These are phyloP conservation scores for Puccinia polysora DNA, from an alignment of 1,284 basidiomycete species.

Conservation along the genomic window DNA sequence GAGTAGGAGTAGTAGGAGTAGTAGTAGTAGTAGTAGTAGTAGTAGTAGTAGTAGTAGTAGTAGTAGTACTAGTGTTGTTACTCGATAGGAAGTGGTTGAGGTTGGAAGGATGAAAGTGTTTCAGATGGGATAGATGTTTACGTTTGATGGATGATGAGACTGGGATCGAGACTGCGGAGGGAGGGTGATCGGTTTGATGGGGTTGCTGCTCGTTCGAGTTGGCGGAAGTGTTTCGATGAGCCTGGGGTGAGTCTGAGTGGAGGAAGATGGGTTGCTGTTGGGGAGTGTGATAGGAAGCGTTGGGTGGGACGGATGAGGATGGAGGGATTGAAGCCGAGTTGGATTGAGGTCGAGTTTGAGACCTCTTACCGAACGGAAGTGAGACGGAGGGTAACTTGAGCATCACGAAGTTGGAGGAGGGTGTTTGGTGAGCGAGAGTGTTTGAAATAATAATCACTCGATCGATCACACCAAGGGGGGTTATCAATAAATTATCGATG, in stretches of 20 bases:
- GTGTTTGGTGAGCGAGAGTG: too few species aligned
- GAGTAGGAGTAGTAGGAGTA: not conserved
- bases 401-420: too few species aligned
- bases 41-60: not conserved
- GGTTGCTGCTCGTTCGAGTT: not conserved
- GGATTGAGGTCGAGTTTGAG: conserved; percentile 20
- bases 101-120: not conserved
- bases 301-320: not conserved
- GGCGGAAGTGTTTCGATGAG: not conserved
- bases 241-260: not conserved
- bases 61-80: not conserved
- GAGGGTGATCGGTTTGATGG: not conserved
- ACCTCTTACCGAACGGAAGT: conserved; percentile 15
- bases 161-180: conserved; percentile 9
- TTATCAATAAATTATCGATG: too few species aligned
- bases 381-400: conserved; percentile 12
- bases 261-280: not conserved
- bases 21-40: not conserved
- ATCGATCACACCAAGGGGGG: too few species aligned
- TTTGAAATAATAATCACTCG: too few species aligned
- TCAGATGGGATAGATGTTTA: too few species aligned
- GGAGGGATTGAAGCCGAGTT: conserved; percentile 8
- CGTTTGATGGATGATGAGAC: not conserved
- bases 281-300: not conserved
- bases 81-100: not conserved